Conservation (phyloP, 2,329 filamentous ascomycete species). For the Tricladium varicosporioides region DNA sequence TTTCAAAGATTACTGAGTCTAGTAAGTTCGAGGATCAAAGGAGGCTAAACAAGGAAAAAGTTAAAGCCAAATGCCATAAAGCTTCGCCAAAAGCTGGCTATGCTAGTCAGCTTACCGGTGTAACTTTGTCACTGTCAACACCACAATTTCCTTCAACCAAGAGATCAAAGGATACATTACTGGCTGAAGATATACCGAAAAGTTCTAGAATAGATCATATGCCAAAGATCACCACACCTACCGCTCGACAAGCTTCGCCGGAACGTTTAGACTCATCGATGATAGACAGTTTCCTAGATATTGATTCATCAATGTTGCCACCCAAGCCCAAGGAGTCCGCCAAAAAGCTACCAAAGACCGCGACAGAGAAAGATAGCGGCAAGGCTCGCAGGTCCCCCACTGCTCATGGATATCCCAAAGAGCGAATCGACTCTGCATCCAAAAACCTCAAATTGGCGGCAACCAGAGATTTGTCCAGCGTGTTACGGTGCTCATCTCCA, state of each 20-base stretch:
- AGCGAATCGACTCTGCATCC: too few relatives aligned
- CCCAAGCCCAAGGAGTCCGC: neutral
- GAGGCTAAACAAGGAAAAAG: slow-evolving; percentile 3
- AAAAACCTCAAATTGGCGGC: too few relatives aligned
- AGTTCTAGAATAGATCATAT: too few relatives aligned
- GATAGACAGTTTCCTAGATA: neutral
- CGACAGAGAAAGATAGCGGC: neutral
- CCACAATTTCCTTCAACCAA: neutral
- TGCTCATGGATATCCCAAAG: too few relatives aligned
- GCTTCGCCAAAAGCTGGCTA: slow-evolving; percentile 24
- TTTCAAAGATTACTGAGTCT: neutral
- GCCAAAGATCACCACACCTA: too few relatives aligned
- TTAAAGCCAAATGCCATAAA: slow-evolving; percentile 13
- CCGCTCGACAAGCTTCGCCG: neutral
- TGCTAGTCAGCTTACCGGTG: slow-evolving; percentile 31
- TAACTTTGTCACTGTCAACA: slow-evolving; percentile 22
- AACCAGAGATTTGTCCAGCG: too few relatives aligned
- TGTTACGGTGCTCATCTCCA: too few relatives aligned
- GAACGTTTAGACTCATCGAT: neutral
- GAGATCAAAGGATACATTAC: too few relatives aligned
- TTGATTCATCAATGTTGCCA: neutral
- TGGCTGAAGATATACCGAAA: neutral
- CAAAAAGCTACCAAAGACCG: too few relatives aligned
- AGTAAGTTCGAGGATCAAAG: neutral
- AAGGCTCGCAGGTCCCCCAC: too few relatives aligned